Evolutionary conservation across 1,284 basidiomycete genomes (phyloP), one percentile per base, ranked within the genome.

Genomic region (Fomitiporia mediterranea): DNA sequence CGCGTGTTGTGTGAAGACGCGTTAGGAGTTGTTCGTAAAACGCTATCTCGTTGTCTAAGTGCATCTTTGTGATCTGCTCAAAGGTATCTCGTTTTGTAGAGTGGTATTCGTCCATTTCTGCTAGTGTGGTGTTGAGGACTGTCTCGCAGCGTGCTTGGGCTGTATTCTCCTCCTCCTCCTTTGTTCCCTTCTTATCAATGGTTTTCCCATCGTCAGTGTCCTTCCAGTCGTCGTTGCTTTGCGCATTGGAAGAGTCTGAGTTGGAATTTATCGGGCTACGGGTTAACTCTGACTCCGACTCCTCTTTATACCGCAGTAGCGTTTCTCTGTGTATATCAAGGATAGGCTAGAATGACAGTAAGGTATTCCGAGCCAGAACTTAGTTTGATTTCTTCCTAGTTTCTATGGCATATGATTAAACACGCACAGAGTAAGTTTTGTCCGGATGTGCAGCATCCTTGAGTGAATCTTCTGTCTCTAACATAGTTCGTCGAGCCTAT

Each of bases 121-220:
- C 88, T 80, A 91, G 86, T 0, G 91, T 92, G 2, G 84, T 84
- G 67, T 94, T 94, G 23, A 94, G 71, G 5, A 93, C 89, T 0
- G 91, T 94, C 70, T 94, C 91, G 67, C 89, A 93, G 17, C 91
- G 80, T 2, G 82, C 75, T 1, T 83, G 81, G 58, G 86, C 69
- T 15, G 86, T 83, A 55, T 84, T 81, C 61, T 84, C 74, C n/a
- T 75, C 68, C 83, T 86, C 56, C 9, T 50, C 52, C 40, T 11
- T 9, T 23, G 6, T 7, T 28, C 17, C 40, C 38, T 37, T 27
- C 5, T 32, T 32, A 46, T 28, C 7, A 13, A 19, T 4, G 43
- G 21, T 4, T 15, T 46, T 23, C 21, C 23, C 21, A 15, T 51
- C 35, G 30, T 28, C 19, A 15, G 30, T 5, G 8, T 28, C 39